Conservation (phyloP, 768 basidiomycete species). For the Krasilnikovozyma curviuscula region DNA sequence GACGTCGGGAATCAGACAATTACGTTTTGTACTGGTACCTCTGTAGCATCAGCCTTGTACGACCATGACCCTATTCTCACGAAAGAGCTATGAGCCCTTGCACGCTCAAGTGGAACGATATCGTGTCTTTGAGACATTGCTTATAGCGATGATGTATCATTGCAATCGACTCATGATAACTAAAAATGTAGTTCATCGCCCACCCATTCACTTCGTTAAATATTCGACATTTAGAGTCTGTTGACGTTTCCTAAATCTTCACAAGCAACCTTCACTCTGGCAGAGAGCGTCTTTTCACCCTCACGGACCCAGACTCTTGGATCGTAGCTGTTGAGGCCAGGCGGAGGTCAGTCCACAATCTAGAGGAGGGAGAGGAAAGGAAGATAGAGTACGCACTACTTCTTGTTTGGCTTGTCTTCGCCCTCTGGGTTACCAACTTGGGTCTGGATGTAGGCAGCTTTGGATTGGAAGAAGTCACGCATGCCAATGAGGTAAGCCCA, state of each 20-base stretch:
- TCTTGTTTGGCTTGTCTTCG: slow-evolving; percentile 97
- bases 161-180: too few species aligned
- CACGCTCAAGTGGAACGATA: too few species aligned
- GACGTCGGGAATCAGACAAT: too few species aligned
- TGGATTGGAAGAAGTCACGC: slow-evolving; percentile 68
- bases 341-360: too few species aligned
- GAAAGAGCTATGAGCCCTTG: too few species aligned
- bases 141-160: too few species aligned
- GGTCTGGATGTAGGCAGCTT: slow-evolving; percentile 66
- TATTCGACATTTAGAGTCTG: slow-evolving; percentile 12
- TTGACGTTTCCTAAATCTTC: slow-evolving; percentile 47
- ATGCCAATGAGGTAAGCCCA: slow-evolving; percentile 79
- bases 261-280: slow-evolving; percentile 86
- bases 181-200: too few species aligned
- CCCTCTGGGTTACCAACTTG: slow-evolving; percentile 98
- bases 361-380: neutral
- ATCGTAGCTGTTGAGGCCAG: slow-evolving; percentile 61
- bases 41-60: too few species aligned
- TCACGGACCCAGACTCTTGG: slow-evolving; percentile 97
- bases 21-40: too few species aligned
- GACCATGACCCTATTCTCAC: too few species aligned
- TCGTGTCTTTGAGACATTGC: too few species aligned
- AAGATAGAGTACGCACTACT: slow-evolving; percentile 27
- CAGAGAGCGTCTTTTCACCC: slow-evolving; percentile 78
- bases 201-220: too few species aligned